These are phyloP conservation scores for Suillus clintonianus DNA, from an alignment of 768 basidiomycete genomes.

Conservation along the genomic window DNA sequence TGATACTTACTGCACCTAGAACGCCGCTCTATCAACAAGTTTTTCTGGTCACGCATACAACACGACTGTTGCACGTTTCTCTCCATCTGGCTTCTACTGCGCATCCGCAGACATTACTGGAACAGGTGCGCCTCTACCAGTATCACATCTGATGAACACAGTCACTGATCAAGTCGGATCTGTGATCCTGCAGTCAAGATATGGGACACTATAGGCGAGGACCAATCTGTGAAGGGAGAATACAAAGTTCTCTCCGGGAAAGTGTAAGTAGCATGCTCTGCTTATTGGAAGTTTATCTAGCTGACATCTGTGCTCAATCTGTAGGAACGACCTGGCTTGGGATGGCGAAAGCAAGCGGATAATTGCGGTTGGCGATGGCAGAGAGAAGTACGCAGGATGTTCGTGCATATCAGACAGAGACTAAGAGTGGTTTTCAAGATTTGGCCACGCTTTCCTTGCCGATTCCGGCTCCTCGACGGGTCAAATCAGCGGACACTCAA, in stretches of 20 bases:
- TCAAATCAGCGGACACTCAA: slow-evolving; percentile 87
- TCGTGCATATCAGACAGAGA: background rate
- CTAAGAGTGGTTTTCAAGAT: slow-evolving; percentile 45
- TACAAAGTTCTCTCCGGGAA: slow-evolving; percentile 73
- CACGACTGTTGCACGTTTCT: slow-evolving; percentile 87
- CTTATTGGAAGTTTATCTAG: background rate
- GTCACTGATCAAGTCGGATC: background rate
- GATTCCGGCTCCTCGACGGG: slow-evolving; percentile 85
- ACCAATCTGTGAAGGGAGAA: slow-evolving; percentile 80
- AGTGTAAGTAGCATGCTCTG: slow-evolving; percentile 47
- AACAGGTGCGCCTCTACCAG: slow-evolving; percentile 54
- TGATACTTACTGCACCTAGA: slow-evolving; percentile 43
- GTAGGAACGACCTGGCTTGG: slow-evolving; percentile 92
- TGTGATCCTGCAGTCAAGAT: slow-evolving; percentile 60
- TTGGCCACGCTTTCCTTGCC: slow-evolving; percentile 81
- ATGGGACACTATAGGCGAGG: slow-evolving; percentile 92
- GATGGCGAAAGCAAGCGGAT: slow-evolving; percentile 97
- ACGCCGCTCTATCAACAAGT: slow-evolving; percentile 59
- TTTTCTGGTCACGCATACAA: slow-evolving; percentile 84
- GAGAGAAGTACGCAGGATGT: slow-evolving; percentile 63
- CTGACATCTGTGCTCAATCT: background rate
- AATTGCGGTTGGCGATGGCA: slow-evolving; percentile 90
- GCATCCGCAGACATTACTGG: slow-evolving; percentile 87
- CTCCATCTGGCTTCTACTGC: slow-evolving; percentile 93
- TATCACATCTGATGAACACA: background rate